phyloP scores from a whole-genome alignment of 192 early-diverging fungal genomes.

The Umbelopsis vinacea region DNA sequence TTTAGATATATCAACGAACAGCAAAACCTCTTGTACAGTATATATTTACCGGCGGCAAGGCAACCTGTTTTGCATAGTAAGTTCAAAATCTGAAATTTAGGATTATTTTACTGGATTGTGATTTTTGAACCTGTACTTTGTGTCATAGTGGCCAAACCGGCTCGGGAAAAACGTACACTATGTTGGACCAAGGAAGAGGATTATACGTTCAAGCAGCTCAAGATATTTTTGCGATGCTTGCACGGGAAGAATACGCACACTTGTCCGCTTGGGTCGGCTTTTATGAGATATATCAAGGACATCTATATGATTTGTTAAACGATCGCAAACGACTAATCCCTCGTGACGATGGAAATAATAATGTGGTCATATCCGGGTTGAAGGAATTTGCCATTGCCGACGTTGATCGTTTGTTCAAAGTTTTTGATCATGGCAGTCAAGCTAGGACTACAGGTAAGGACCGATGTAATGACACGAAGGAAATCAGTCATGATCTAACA shows the following conservation, averaged over 20 bases:
- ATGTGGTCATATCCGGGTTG: conserved; percentile 88
- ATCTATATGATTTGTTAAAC: conserved; percentile 93
- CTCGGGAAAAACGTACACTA: conserved; percentile 94
- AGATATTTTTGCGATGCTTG: conserved; percentile 84
- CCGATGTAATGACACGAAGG: neutral
- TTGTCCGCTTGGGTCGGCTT: conserved; percentile 86
- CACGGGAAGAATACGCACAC: conserved; percentile 68
- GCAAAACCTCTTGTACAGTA: conserved; percentile 94
- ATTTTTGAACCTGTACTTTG: neutral
- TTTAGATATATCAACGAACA: conserved; percentile 81
- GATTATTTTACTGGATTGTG: neutral
- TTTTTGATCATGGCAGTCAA: conserved; percentile 90
- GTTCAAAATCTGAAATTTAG: conserved; percentile 25
- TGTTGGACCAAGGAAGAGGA: conserved; percentile 88
- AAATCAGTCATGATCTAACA: neutral
- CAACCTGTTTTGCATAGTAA: conserved; percentile 98
- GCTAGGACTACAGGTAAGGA: conserved; percentile 82
- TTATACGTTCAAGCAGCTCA: conserved; percentile 90
- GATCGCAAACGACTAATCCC: conserved; percentile 86
- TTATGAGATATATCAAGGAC: conserved; percentile 97
- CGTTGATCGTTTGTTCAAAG: conserved; percentile 82
- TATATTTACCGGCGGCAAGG: conserved; percentile 95
- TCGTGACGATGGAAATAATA: conserved; percentile 94
- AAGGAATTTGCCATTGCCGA: conserved; percentile 83
- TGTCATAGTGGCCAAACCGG: conserved; percentile 75